Evolutionary conservation across 305 asterid species (phyloP).

Genomic region (Galium porrigens): DNA sequence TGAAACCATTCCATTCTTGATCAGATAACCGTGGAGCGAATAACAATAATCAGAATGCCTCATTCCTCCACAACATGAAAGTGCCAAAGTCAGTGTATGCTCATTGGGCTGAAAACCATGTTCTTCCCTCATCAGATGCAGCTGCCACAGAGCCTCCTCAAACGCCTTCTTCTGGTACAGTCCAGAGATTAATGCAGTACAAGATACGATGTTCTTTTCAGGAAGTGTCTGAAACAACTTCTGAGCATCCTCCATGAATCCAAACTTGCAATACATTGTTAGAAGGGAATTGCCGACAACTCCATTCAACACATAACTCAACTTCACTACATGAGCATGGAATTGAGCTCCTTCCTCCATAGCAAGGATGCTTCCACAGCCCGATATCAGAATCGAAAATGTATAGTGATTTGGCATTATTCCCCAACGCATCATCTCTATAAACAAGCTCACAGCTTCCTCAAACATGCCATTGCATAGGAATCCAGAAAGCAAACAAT

Average conservation of each 20-base stretch:
- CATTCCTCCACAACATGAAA: conserved; percentile 17
- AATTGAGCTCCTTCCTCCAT: conserved; percentile 19
- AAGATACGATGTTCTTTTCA: conserved; percentile 16
- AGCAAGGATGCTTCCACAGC: conserved; percentile 11
- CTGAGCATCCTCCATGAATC: conserved; percentile 22
- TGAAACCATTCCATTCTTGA: conserved; percentile 20
- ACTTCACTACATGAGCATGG: conserved; percentile 19
- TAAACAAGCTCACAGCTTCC: conserved; percentile 14
- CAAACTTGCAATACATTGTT: conserved; percentile 21
- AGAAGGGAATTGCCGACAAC: conserved; percentile 20
- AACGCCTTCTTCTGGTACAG: conserved; percentile 15
- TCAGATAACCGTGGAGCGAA: conserved; percentile 15
- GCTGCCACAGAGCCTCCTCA: conserved; percentile 15
- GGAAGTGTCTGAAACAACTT: conserved; percentile 14
- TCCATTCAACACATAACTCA: neutral
- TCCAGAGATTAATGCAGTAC: conserved; percentile 21
- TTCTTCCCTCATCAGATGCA: conserved; percentile 16
- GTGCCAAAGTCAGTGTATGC: conserved; percentile 17
- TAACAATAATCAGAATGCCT: conserved; percentile 8
- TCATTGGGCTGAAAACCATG: conserved; percentile 17
- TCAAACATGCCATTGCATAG: conserved; percentile 12
- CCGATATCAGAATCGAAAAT: conserved; percentile 16
- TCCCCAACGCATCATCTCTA: conserved; percentile 9
- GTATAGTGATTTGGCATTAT: conserved; percentile 17
- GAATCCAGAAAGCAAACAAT: conserved; percentile 21